Percentiles rank a stretch among this genome's conserved stretches.
Conservation (phyloP, 345 rosid species). For the Ricinus communis region DNA sequence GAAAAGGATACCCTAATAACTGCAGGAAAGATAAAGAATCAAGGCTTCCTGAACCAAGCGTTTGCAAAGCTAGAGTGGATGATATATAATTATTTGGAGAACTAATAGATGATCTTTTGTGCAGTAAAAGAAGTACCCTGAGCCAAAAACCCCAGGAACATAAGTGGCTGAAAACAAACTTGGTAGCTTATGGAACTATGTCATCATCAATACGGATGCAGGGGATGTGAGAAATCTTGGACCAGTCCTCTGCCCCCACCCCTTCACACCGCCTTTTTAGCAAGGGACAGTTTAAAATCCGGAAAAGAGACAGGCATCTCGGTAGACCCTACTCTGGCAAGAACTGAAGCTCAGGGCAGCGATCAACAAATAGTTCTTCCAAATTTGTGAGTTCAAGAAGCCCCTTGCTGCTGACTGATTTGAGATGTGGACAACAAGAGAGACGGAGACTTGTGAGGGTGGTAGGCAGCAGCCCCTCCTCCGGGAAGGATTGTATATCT, state of each 20-base stretch:
- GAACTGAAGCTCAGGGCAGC: background rate
- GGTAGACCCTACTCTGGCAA: background rate
- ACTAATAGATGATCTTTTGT: no score
- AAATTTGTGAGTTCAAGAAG: background rate
- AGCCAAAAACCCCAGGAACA: no score
- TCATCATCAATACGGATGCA: background rate
- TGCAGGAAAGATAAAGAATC: no score
- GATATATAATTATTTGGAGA: no score
- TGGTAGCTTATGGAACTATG: no score
- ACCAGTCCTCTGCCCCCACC: background rate
- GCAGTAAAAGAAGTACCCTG: no score
- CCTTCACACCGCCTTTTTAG: background rate
- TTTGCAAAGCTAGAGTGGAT: no score
- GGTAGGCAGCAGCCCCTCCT: conserved; percentile 5
- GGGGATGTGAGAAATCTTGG: conserved; percentile 2
- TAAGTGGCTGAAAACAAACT: no score
- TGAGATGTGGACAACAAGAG: background rate
- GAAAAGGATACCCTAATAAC: no score
- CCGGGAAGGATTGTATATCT: background rate
- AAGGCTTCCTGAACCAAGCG: no score
- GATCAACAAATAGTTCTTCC: background rate
- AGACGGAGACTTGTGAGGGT: background rate
- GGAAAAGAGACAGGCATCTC: background rate
- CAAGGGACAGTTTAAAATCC: background rate
- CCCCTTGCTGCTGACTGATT: background rate